phyloP scores from a whole-genome alignment of 768 basidiomycete species.

The Brasilioporus rufonigricans region DNA sequence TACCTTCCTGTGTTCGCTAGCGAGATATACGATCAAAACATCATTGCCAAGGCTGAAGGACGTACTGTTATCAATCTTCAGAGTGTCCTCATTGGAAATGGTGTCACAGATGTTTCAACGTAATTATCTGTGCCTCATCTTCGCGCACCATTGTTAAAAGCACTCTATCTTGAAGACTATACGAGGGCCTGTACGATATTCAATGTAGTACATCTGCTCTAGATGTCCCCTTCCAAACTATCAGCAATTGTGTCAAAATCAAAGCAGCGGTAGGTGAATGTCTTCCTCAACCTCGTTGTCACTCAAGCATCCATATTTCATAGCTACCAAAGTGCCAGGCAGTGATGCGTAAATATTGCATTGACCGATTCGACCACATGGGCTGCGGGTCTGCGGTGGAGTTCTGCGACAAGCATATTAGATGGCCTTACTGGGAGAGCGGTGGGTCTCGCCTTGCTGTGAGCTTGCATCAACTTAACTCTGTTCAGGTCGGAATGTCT shows the following conservation, averaged over 20 bases:
- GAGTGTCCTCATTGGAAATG: conserved; percentile 75
- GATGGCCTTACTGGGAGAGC: conserved; percentile 37
- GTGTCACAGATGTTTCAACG: conserved; percentile 55
- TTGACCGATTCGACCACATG: conserved; percentile 62
- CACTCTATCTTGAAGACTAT: conserved; percentile 27
- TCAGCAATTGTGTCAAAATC: conserved; percentile 44
- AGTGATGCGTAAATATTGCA: conserved; percentile 54
- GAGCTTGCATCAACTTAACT: not conserved
- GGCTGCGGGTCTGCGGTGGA: conserved; percentile 62
- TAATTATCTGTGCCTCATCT: conserved; percentile 27
- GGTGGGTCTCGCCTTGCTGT: conserved; percentile 25
- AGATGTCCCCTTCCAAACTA: conserved; percentile 48
- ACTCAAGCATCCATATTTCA: not conserved
- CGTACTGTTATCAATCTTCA: conserved; percentile 59
- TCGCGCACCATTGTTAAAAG: not conserved
- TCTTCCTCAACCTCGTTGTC: not conserved
- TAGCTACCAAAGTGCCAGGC: conserved; percentile 69
- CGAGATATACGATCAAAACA: conserved; percentile 73
- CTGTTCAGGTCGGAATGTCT: conserved; percentile 44
- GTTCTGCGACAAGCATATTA: conserved; percentile 63
- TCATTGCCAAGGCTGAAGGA: conserved; percentile 46
- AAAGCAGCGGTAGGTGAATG: conserved; percentile 48
- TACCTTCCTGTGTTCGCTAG: conserved; percentile 76
- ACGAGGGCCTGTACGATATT: conserved; percentile 46
- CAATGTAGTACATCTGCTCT: conserved; percentile 51